These are phyloP conservation scores for Fomitiporia mediterranea DNA, from an alignment of 1,284 basidiomycete species.

Conservation along the genomic window DNA sequence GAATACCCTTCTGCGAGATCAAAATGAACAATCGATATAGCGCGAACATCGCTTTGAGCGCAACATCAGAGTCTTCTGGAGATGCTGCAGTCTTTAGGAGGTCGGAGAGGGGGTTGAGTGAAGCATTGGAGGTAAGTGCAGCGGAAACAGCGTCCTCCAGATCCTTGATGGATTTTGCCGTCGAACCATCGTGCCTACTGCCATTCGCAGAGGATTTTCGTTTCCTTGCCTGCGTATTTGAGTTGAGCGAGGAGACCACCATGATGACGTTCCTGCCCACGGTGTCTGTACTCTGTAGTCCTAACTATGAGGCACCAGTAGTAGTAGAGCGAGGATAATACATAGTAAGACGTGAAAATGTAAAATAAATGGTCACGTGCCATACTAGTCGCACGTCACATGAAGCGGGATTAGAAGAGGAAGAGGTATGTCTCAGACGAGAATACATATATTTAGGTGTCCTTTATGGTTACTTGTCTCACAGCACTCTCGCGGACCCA, in stretches of 20 bases:
- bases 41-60: conserved; percentile 77
- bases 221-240: conserved; percentile 8
- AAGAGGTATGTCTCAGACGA: too few relatives aligned
- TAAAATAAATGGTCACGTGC: too few relatives aligned
- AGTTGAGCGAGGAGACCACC: background rate
- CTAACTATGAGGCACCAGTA: too few relatives aligned
- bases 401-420: too few relatives aligned
- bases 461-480: too few relatives aligned
- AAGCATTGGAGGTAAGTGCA: conserved; percentile 48
- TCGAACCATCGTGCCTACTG: background rate
- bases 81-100: conserved; percentile 56
- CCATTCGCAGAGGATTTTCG: conserved; percentile 1
- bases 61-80: conserved; percentile 37
- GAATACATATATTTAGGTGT: too few relatives aligned
- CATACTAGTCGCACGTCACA: too few relatives aligned
- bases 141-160: conserved; percentile 49
- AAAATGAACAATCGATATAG: conserved; percentile 77
- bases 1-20: conserved; percentile 55
- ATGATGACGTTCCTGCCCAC: too few relatives aligned
- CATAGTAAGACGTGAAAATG: too few relatives aligned
- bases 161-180: conserved; percentile 14
- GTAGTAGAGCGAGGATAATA: too few relatives aligned
- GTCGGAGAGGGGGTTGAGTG: conserved; percentile 78
- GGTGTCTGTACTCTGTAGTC: too few relatives aligned
- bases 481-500: too few relatives aligned